Evolutionary conservation across 257 asterid genomes (phyloP), one percentile per base, ranked within the genome.

Genomic region (Avicennia marina): DNA sequence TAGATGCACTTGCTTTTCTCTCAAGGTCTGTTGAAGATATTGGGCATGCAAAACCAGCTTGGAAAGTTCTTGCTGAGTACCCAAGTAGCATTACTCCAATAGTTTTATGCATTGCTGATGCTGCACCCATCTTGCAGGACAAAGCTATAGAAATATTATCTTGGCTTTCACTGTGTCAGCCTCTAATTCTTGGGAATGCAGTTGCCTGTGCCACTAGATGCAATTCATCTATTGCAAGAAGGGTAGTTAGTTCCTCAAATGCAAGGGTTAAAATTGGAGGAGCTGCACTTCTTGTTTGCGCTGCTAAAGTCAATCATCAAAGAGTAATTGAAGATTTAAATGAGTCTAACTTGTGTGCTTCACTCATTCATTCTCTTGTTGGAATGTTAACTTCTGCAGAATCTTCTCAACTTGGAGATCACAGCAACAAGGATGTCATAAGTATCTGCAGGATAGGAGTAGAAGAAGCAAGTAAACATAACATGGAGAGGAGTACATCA

Each of bases 261-360:
- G 57, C 74, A 32, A 64, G 80, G 67, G 82, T 89, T 47, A 77
- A 93, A 74, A 79, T 86, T 52, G 98, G 98, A 53, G 98, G 98
- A 69, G 78, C 96, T 58, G 90, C 97, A 40, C 95, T 93, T 70
- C 94, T 93, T 65, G 93, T 81, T 34, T 93, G 98, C 65, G 58
- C 86, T 46, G 77, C 84, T 51, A 93, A 86, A 75, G 91, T 88
- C 54, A 86, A 89, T 80, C 83, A 80, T 69, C 91, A 80, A 62
- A 84, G 81, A 51, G 78, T 86, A 20, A 76, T 84, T 52, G 98
- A 84, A 73, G 97, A 93, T 58, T 62, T 93, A 58, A 81, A 75
- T 59, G 79, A 59, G 69, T 82, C 95, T 33, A 74, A 69, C 61
- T 78, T 81, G 47, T 59, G 89, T 68, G 73, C 72, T 24, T 80